Evolutionary conservation across 2,329 filamentous ascomycete species (phyloP).

Genomic region (Calonectria crousiana): DNA sequence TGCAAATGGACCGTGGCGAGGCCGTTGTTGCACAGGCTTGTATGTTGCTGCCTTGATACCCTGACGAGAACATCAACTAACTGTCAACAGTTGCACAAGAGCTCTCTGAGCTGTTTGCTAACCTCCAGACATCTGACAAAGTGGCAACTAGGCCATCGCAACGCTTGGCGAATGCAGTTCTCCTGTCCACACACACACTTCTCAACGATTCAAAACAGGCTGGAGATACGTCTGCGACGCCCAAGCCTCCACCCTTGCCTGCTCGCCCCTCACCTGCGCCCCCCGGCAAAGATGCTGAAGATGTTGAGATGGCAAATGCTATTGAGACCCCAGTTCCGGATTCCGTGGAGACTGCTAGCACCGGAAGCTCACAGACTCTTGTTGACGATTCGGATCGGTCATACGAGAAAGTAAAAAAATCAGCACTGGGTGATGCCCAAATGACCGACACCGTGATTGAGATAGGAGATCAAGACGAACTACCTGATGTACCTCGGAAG

Average conservation of each 20-base stretch:
- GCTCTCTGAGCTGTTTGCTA: slow-evolving; percentile 76
- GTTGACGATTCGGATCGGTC: slow-evolving; percentile 55
- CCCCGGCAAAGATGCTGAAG: slow-evolving; percentile 45
- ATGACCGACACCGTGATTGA: slow-evolving; percentile 41
- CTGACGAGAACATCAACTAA: slow-evolving; percentile 41
- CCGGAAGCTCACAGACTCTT: slow-evolving; percentile 65
- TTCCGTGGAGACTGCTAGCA: slow-evolving; percentile 57
- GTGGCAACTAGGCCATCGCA: slow-evolving; percentile 78
- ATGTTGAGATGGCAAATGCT: slow-evolving; percentile 51
- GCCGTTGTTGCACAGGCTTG: slow-evolving; percentile 79
- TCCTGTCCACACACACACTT: slow-evolving; percentile 66
- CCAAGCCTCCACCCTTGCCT: slow-evolving; percentile 62
- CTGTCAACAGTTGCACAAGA: slow-evolving; percentile 75
- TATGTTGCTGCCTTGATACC: slow-evolving; percentile 60
- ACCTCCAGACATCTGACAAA: slow-evolving; percentile 74
- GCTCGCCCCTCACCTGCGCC: slow-evolving; percentile 58
- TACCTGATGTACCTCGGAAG: slow-evolving; percentile 19
- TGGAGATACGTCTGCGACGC: slow-evolving; percentile 36
- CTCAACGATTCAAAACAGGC: slow-evolving; percentile 48
- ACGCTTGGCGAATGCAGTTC: slow-evolving; percentile 82
- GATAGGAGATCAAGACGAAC: slow-evolving; percentile 29
- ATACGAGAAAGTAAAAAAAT: slow-evolving; percentile 49
- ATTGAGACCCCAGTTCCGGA: slow-evolving; percentile 47
- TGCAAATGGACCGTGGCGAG: slow-evolving; percentile 65
- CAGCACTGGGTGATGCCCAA: slow-evolving; percentile 36